Evolutionary conservation across 2,329 filamentous ascomycete genomes (phyloP), one percentile per base, ranked within the genome.

Genomic region (Diaporthe eres): DNA sequence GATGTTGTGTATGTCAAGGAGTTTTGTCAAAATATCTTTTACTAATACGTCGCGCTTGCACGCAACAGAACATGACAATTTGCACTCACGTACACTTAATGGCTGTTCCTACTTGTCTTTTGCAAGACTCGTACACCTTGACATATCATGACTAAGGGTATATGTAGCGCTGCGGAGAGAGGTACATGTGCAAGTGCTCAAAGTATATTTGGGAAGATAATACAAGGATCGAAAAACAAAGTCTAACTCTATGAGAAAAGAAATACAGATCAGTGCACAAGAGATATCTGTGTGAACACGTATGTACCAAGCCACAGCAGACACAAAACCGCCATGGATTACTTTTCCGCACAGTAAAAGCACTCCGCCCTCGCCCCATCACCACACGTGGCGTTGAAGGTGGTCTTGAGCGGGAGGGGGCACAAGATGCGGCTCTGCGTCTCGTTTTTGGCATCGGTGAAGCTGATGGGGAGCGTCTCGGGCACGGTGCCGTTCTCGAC

Each of bases 401-500:
- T 68, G 12, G 65, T 68, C 49, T 68, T 51, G 5, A 39, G 19
- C 10, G 65, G 65, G 12, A 37, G 34, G 13, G 47, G 65, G 47
- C 49, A 68, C 10, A 68, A 4, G 31, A 53, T 51, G 4, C 65
- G 19, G 49, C 53, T 68, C 34, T 53, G 28, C 0, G 63, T 68
- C 44, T 68, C 19, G 44, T 39, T 53, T 10, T 31, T 53, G 25
- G 63, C 13, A 17, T 68, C 19, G 1, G 10, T 51, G 44, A 68
- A 68, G 28, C 44, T 49, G 44, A 68, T 28, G 7, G 44, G 63
- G 10, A 68, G 25, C n/a, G 42, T 53, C 22, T 68, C 63, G 4
- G 63, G 44, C 1, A 68, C 47, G 10, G 63, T 68, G 3, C 44
- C 63, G 12, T 68, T 68, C 44, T 68, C 63, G 8, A 68, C 63